Conservation (phyloP, 129 eudicot genomes). For the Flaveria ramosissima region DNA sequence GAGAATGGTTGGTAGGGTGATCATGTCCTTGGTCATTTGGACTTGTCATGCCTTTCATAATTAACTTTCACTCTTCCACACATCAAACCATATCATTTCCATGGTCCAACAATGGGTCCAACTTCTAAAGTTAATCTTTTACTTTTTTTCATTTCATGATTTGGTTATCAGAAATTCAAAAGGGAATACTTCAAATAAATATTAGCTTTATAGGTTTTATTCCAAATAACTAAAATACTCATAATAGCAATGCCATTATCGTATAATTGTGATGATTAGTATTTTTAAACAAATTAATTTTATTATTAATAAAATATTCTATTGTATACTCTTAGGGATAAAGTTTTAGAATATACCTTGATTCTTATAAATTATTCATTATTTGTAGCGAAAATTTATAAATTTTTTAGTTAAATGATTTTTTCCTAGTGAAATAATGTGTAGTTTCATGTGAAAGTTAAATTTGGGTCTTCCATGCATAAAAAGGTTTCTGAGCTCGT, state of each 20-base stretch:
- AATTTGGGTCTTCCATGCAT: background rate
- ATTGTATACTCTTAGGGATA: no score
- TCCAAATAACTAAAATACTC: background rate
- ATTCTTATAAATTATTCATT: background rate
- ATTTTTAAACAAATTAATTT: background rate
- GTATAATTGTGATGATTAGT: background rate
- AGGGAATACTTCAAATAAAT: background rate
- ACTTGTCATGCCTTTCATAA: conserved; percentile 37
- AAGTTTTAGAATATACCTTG: background rate
- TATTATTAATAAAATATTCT: background rate
- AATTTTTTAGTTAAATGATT: background rate
- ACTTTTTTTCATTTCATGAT: background rate
- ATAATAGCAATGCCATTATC: background rate
- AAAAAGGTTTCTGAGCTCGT: background rate
- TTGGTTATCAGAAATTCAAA: conserved; percentile 6
- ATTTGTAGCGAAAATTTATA: background rate
- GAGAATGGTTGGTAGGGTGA: conserved; percentile 18
- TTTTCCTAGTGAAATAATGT: background rate
- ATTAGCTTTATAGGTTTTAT: background rate
- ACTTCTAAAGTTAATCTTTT: conserved; percentile 23
- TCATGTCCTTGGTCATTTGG: conserved; percentile 27
- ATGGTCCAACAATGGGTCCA: conserved; percentile 34
- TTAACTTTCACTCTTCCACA: conserved; percentile 18
- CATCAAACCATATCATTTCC: conserved; percentile 36
- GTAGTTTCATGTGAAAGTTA: background rate